Base-by-base conservation (phyloP, 139 green algal species). In the Yamagishiella unicocca region DNA sequence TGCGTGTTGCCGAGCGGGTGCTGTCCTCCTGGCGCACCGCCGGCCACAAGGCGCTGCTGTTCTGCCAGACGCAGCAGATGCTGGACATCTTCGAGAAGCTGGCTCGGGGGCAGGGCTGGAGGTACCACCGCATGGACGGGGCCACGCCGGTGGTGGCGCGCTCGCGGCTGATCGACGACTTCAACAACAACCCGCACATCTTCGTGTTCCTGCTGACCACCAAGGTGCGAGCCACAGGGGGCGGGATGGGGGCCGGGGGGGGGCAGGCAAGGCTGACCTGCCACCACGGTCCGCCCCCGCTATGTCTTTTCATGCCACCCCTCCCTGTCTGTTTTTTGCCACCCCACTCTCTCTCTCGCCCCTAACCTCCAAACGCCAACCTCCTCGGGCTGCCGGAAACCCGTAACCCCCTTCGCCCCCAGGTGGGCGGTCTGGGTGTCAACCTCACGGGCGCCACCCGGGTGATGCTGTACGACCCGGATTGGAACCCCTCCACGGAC, bases 1-100 rank as follows among this genome's bases (percentile, higher is more conserved):
- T 99, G 76, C 87, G 88, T 33, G 95, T 99, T 12, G 85, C 94
- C 31, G 54, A 88, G 55, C 88, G 92, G 82, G 92, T 99, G 37
- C 88, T 99, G 67, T 37, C 70, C 14, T 89, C 95, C 38, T 99
- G 97, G 97, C 81, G 93, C 8, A 62, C 83, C 72, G 90, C 94
- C 35, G 96, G 95, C 4, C 96, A 99, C 93, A 94, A 97, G 92
- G 92, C 91, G 46, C 93, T 98, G 77, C 46, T 98, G 25, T 98
- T 98, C 93, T 94, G 92, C 0, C 97, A 99, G 96, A 99, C 97
- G 50, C 96, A 98, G 93, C 96, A 99, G 93, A 99, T 99, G 98
- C 93, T 99, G 80, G 98, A 99, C 92, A 99, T 99, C 72, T 1
- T 99, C 55, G 97, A 99, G 93, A 91, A 85, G 79, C 40, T 91